phyloP scores from a whole-genome alignment of 345 rosid genomes.

The Populus alba region DNA sequence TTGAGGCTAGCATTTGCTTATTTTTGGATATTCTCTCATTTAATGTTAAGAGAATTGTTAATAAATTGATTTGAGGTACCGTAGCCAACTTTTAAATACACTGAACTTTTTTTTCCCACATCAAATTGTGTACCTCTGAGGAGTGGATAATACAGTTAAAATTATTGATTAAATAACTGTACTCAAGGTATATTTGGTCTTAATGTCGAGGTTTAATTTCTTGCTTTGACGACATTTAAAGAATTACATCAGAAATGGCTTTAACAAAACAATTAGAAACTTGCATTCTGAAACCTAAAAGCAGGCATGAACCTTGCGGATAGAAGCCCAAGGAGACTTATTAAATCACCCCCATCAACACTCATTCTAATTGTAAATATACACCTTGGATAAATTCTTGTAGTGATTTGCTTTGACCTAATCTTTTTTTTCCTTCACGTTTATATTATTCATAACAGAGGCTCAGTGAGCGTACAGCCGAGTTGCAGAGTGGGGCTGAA shows the following conservation, averaged over 20 bases:
- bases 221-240: not conserved
- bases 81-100: not conserved
- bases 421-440: not conserved
- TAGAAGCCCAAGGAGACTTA: not conserved
- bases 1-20: not conserved
- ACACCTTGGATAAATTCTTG: not conserved
- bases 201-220: not conserved
- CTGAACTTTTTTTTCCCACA: not conserved
- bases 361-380: not conserved
- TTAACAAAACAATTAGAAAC: not conserved
- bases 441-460: constrained; percentile 35
- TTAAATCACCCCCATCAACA: not conserved
- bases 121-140: not conserved
- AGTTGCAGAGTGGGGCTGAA: constrained; percentile 76
- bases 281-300: not conserved
- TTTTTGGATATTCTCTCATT: not conserved
- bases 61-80: not conserved
- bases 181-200: not conserved
- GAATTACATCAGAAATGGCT: not conserved
- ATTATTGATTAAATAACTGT: not conserved
- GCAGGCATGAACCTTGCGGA: not conserved
- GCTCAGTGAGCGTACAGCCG: constrained; percentile 60
- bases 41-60: not conserved
- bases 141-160: not conserved
- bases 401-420: not conserved